phyloP scores from a whole-genome alignment of 2,329 filamentous ascomycete species.

The Calonectria hongkongensis region DNA sequence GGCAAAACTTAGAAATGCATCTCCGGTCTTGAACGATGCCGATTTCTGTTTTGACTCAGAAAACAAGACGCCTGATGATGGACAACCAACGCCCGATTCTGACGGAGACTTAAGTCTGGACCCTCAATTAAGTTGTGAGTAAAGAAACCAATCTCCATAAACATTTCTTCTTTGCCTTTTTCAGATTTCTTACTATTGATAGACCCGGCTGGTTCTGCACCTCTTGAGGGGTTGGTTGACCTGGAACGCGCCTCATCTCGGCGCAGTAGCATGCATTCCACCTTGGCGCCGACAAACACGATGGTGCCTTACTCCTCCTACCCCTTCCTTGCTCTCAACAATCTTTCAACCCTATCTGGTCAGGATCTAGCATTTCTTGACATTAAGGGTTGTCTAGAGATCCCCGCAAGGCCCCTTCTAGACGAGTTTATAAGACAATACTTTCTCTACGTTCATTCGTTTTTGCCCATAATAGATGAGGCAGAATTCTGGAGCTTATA shows the following conservation, averaged over 20 bases:
- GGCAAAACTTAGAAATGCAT: not conserved
- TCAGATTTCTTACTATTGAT: not conserved
- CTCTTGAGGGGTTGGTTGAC: not conserved
- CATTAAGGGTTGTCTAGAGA: slow-evolving; percentile 14
- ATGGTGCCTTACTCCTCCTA: slow-evolving; percentile 5
- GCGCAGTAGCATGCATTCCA: not conserved
- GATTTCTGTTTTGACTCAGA: not conserved
- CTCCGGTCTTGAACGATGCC: not conserved
- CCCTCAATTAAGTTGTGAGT: not conserved
- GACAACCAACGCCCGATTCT: not conserved
- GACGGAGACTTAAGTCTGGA: not conserved
- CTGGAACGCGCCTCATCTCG: not conserved
- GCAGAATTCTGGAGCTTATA: slow-evolving; percentile 19
- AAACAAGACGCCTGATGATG: not conserved
- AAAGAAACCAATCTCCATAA: no score
- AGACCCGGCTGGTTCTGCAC: not conserved
- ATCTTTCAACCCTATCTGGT: not conserved
- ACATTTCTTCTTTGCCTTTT: no score
- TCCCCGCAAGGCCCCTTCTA: not conserved
- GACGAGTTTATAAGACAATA: slow-evolving; percentile 26
- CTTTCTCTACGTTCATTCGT: slow-evolving; percentile 20
- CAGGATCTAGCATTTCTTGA: slow-evolving; percentile 18
- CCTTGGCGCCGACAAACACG: not conserved
- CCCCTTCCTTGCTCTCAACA: slow-evolving; percentile 13
- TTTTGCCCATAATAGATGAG: slow-evolving; percentile 17